phyloP scores from a whole-genome alignment of 352 stramenopile species.

The Achlya hypogyna region DNA sequence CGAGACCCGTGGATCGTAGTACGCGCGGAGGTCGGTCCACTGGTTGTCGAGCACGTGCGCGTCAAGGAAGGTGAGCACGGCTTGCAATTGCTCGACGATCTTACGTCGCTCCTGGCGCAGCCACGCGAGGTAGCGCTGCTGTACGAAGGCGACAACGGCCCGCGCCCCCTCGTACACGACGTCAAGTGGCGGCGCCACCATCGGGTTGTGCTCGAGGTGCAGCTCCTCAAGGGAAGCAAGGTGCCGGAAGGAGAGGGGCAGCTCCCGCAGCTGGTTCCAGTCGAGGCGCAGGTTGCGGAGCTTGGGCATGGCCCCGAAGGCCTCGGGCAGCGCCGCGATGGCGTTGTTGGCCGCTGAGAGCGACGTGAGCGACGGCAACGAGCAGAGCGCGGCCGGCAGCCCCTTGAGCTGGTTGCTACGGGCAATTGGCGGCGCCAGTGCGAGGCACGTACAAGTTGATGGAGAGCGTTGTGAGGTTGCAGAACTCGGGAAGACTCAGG shows the following conservation, averaged over 20 bases:
- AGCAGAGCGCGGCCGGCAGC: constrained; percentile 33
- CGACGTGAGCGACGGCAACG: constrained; percentile 28
- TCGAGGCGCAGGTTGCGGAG: constrained; percentile 48
- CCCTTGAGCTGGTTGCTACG: constrained; percentile 33
- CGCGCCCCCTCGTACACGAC: constrained; percentile 37
- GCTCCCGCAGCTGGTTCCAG: constrained; percentile 51
- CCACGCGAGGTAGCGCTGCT: constrained; percentile 41
- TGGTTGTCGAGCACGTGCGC: constrained; percentile 16
- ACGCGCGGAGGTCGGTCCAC: constrained; percentile 26
- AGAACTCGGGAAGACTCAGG: constrained; percentile 21
- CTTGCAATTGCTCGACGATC: constrained; percentile 38
- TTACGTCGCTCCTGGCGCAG: constrained; percentile 34
- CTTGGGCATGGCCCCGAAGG: constrained; percentile 35
- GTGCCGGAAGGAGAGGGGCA: constrained; percentile 54
- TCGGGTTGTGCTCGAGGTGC: constrained; percentile 53
- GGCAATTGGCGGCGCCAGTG: not conserved
- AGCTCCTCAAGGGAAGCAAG: constrained; percentile 28
- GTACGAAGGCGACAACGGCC: constrained; percentile 42
- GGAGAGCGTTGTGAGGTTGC: constrained; percentile 31
- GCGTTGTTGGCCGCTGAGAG: constrained; percentile 44
- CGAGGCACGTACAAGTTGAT: constrained; percentile 30
- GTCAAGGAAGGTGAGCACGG: constrained; percentile 27
- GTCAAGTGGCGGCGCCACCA: constrained; percentile 39
- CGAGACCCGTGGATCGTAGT: constrained; percentile 42
- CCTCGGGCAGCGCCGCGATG: constrained; percentile 34